Evolutionary conservation across 345 rosid species (phyloP), one percentile per base, ranked within the genome.

Genomic region (Lepidium sativum): DNA sequence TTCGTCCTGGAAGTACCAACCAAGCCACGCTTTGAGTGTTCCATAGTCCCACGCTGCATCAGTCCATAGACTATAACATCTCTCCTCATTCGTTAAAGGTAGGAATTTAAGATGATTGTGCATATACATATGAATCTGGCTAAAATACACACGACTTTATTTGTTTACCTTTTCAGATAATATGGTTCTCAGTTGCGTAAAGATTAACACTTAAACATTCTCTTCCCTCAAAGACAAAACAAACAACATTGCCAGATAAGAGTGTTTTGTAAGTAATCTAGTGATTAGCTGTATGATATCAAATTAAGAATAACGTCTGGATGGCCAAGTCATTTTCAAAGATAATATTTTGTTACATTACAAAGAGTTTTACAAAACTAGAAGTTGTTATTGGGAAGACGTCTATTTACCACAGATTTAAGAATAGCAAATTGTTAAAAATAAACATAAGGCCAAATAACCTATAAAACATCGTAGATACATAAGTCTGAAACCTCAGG

Each of bases 321-420:
- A 42, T 53, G 48, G 53, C 40, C 60, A 70, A 37, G 40, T 52
- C 47, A 69, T 69, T 33, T 15, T 43, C 15, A 60, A 18, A 33
- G 47, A 31, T 60, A 39, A 42, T 45, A 6, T 5, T 37, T 53
- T 8, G 20, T 62, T 54, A 12, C 13, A 18, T 43, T 41, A 37
- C 44, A 44, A 33, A 70, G 2, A 57, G 10, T 43, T 53, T 51
- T 63, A 54, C 56, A 62, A 70, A 70, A 54, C 41, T 29, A 63
- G 52, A 41, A 25, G 38, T 64, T 64, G 65, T 49, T 64, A 2
- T 64, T 5, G 11, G 17, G 29, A 3, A 50, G n/a, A 71, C 69
- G 27, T 57, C 70, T 65, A 57, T 70, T 64, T 50, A 65, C 76
- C 76, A 57, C 70, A 60, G 62, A 60, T 60, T 51, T 14, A 59